Conservation (phyloP, 768 basidiomycete genomes). For the Tremella mesenterica region DNA sequence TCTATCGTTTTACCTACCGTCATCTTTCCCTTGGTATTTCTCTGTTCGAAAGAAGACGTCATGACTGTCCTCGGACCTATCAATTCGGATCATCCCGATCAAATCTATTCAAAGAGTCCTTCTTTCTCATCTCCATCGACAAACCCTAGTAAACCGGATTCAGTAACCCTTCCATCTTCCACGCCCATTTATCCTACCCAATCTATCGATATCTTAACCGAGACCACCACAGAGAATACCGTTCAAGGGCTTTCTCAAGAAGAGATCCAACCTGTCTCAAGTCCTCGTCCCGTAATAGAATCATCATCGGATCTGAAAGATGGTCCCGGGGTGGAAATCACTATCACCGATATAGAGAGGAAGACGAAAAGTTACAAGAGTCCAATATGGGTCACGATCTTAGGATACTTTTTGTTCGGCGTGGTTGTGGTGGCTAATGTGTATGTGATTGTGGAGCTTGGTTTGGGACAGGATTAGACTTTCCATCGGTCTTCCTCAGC, state of each 20-base stretch:
- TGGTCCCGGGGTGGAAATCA: not conserved
- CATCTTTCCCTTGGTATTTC: constrained; percentile 67
- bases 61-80: constrained; percentile 52
- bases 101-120: not conserved
- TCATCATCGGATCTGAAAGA: not conserved
- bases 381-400: constrained; percentile 44
- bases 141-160: not conserved
- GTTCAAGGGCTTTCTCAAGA: too few species aligned
- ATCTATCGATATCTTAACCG: too few species aligned
- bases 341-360: constrained; percentile 12
- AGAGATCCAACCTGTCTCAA: not conserved
- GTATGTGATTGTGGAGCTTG: constrained; percentile 63
- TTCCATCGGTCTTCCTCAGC: too few species aligned
- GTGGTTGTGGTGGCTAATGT: constrained; percentile 62
- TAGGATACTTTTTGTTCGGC: constrained; percentile 58
- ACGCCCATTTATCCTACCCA: not conserved
- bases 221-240: too few species aligned
- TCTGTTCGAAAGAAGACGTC: constrained; percentile 58
- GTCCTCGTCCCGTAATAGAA: not conserved
- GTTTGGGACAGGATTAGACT: too few species aligned
- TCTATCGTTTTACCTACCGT: constrained; percentile 78
- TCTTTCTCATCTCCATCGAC: not conserved
- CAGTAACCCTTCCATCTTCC: not conserved
- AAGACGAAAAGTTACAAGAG: constrained; percentile 41
- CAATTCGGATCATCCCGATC: not conserved